Evolutionary conservation across 2,329 filamentous ascomycete species (phyloP).

Genomic region (Geosmithia morbida): DNA sequence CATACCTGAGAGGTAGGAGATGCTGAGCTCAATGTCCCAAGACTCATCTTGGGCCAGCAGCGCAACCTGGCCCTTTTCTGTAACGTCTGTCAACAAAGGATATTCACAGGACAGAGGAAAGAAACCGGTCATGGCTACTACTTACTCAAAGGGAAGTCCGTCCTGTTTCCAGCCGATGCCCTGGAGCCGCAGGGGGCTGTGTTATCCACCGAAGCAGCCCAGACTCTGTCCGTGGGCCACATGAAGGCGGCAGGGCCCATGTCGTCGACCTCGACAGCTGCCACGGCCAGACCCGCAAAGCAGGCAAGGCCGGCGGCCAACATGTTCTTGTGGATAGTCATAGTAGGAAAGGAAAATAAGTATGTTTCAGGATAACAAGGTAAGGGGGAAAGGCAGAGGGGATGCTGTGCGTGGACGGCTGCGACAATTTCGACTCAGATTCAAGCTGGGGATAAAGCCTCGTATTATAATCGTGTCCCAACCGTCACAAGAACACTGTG

Average conservation of each 20-base stretch:
- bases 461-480: background rate
- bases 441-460: background rate
- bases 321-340: background rate
- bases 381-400: background rate
- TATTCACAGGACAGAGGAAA: background rate
- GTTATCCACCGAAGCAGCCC: conserved; percentile 39
- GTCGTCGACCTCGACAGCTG: conserved; percentile 7
- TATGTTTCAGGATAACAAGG: background rate
- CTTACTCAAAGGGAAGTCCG: conserved; percentile 39
- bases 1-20: conserved; percentile 35
- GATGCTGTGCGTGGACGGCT: background rate
- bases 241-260: conserved; percentile 44
- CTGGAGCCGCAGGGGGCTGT: conserved; percentile 41
- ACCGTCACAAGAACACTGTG: background rate
- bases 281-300: background rate
- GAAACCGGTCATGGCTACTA: conserved; percentile 1
- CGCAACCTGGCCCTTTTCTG: conserved; percentile 38
- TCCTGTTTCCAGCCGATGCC: conserved; percentile 30
- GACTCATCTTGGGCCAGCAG: conserved; percentile 43
- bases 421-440: background rate
- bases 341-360: background rate
- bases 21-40: conserved; percentile 35
- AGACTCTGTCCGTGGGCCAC: conserved; percentile 43
- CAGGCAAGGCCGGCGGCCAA: background rate
- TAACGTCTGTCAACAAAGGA: background rate